phyloP scores from a whole-genome alignment of 768 basidiomycete genomes.

The Hygrocybe punicea region DNA sequence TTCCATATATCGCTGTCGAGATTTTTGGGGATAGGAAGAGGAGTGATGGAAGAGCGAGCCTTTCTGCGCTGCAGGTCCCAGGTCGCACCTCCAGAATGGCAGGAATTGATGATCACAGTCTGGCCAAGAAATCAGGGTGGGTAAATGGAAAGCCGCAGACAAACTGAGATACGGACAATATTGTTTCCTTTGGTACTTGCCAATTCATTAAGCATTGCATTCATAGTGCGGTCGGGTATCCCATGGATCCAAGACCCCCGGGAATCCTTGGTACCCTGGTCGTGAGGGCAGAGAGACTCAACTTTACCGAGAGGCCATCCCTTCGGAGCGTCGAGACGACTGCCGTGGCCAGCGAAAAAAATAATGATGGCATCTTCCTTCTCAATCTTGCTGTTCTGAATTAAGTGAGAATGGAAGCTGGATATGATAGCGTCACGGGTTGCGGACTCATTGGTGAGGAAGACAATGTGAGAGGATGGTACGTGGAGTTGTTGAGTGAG shows the following conservation, averaged over 20 bases:
- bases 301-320: neutral
- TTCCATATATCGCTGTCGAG: neutral
- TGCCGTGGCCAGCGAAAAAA: neutral
- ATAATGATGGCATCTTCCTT: neutral
- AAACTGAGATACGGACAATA: neutral
- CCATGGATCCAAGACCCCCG: neutral
- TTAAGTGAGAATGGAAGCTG: neutral
- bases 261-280: neutral
- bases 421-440: conserved; percentile 4
- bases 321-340: neutral
- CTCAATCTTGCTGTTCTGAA: conserved; percentile 1
- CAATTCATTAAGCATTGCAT: neutral
- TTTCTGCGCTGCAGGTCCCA: neutral
- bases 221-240: neutral
- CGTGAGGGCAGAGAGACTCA: neutral
- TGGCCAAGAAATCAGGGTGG: neutral
- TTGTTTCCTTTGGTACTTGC: neutral
- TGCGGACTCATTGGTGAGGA: conserved; percentile 4
- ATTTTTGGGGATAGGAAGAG: neutral
- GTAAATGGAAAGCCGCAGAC: neutral
- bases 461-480: conserved; percentile 2
- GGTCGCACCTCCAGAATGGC: neutral
- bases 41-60: neutral
- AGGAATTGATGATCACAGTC: neutral
- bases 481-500: neutral